Evolutionary conservation across 2,329 filamentous ascomycete species (phyloP).

Genomic region (Ophiostoma montium): DNA sequence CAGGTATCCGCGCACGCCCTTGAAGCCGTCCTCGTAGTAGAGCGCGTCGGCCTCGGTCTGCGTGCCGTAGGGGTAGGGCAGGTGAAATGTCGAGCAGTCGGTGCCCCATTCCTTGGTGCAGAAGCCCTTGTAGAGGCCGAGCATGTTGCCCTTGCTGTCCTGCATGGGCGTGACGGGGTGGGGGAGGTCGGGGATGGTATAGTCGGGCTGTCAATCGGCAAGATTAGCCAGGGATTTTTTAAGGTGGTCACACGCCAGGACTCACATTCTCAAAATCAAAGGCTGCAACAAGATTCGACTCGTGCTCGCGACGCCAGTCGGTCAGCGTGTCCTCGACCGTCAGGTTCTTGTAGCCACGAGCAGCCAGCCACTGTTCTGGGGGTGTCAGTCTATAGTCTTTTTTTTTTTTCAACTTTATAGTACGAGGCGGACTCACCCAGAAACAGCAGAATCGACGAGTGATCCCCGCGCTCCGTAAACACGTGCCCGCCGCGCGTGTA

Average conservation of each 20-base stretch:
- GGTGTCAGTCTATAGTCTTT: neutral
- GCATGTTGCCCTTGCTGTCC: slow-evolving; percentile 26
- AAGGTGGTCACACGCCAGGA: too few relatives aligned
- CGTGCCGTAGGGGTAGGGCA: slow-evolving; percentile 31
- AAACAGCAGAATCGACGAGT: slow-evolving; percentile 41
- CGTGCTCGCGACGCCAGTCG: slow-evolving; percentile 17
- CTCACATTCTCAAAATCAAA: slow-evolving; percentile 17
- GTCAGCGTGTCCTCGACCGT: slow-evolving; percentile 13
- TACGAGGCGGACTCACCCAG: slow-evolving; percentile 19
- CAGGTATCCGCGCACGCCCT: slow-evolving; percentile 33
- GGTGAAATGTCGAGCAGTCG: slow-evolving; percentile 12
- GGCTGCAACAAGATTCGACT: slow-evolving; percentile 16
- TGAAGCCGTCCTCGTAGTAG: slow-evolving; percentile 39
- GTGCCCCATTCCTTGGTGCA: slow-evolving; percentile 24
- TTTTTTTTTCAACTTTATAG: too few relatives aligned
- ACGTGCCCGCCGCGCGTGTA: slow-evolving; percentile 40
- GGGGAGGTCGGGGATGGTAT: slow-evolving; percentile 31
- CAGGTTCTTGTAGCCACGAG: slow-evolving; percentile 20
- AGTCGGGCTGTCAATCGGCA: slow-evolving; percentile 24
- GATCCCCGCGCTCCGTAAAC: slow-evolving; percentile 39
- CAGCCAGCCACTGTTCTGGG: slow-evolving; percentile 17
- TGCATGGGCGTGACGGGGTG: slow-evolving; percentile 27
- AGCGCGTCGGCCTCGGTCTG: slow-evolving; percentile 23
- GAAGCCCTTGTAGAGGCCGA: slow-evolving; percentile 28
- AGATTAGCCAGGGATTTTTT: neutral